Evolutionary conservation across 208 protist species (phyloP).

Genomic region (Leishmania amazonensis): DNA sequence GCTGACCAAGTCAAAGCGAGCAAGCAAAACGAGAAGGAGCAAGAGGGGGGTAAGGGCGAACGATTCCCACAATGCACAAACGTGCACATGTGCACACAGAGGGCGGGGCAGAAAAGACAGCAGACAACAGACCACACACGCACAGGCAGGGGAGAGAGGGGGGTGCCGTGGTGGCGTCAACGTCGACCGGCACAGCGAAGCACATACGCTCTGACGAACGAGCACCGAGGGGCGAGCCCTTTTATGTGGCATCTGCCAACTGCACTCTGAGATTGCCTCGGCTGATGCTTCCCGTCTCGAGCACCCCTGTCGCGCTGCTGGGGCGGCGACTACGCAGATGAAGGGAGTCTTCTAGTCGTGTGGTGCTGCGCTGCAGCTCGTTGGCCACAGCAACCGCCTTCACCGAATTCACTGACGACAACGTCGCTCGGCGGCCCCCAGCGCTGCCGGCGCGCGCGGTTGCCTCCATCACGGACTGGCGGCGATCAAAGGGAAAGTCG

Average conservation of each 20-base stretch:
- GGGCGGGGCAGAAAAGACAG: too few relatives aligned
- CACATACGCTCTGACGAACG: neutral
- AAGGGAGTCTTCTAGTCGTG: slow-evolving; percentile 16
- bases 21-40: neutral
- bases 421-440: slow-evolving; percentile 16
- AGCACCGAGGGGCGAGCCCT: neutral
- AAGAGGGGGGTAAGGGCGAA: neutral
- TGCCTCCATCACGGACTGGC: slow-evolving; percentile 13
- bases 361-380: slow-evolving; percentile 20
- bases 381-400: slow-evolving; percentile 15
- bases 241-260: neutral
- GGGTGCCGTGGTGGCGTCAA: neutral
- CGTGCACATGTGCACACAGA: neutral
- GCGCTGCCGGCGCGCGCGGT: slow-evolving; percentile 9
- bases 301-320: slow-evolving; percentile 8
- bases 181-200: neutral
- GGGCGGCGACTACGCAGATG: slow-evolving; percentile 9
- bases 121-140: neutral
- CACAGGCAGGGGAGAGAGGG: neutral
- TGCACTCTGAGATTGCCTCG: slow-evolving; percentile 11
- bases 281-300: slow-evolving; percentile 18
- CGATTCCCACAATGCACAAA: neutral
- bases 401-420: slow-evolving; percentile 12
- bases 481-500: slow-evolving; percentile 52
- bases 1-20: neutral